Evolutionary conservation across 2,329 filamentous ascomycete genomes (phyloP).

Genomic region (Pestalotiopsis sp.): DNA sequence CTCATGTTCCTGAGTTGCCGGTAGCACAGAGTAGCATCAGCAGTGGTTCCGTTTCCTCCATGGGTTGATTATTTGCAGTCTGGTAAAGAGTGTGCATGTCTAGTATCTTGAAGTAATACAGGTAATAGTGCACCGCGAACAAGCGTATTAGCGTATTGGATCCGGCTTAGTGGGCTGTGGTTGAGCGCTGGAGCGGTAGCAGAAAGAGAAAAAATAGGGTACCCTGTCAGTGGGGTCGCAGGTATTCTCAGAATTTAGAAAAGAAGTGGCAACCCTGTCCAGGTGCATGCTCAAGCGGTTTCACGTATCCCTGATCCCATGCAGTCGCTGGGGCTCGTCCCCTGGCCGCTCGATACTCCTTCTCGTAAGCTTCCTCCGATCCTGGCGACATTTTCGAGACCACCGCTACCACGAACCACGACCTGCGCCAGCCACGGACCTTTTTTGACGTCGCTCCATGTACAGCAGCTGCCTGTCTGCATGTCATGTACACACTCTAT

Average conservation of each 20-base stretch:
- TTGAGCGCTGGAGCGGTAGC: not conserved
- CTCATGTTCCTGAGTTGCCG: constrained; percentile 4
- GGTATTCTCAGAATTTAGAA: not conserved
- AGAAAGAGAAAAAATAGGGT: not conserved
- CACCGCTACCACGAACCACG: not conserved
- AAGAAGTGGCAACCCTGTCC: constrained; percentile 19
- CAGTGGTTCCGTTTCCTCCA: not conserved
- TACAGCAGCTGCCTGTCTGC: no score
- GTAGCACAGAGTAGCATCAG: not conserved
- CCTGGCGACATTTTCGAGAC: constrained; percentile 9
- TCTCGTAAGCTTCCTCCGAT: constrained; percentile 20
- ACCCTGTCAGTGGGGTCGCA: constrained; percentile 8
- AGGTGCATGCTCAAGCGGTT: constrained; percentile 28
- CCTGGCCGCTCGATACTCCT: constrained; percentile 25
- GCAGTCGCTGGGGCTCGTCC: constrained; percentile 29
- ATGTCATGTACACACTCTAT: no score
- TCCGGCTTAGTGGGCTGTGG: not conserved
- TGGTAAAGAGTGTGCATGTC: not conserved
- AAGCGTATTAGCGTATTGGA: not conserved
- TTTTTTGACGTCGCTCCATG: not conserved
- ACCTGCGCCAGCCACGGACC: constrained; percentile 8
- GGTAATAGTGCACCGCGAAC: not conserved
- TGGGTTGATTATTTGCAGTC: not conserved
- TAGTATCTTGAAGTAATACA: not conserved
- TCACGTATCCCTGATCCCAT: constrained; percentile 29